Conservation (phyloP, 805 yeast species). For the Metschnikowia noctiluminum region DNA sequence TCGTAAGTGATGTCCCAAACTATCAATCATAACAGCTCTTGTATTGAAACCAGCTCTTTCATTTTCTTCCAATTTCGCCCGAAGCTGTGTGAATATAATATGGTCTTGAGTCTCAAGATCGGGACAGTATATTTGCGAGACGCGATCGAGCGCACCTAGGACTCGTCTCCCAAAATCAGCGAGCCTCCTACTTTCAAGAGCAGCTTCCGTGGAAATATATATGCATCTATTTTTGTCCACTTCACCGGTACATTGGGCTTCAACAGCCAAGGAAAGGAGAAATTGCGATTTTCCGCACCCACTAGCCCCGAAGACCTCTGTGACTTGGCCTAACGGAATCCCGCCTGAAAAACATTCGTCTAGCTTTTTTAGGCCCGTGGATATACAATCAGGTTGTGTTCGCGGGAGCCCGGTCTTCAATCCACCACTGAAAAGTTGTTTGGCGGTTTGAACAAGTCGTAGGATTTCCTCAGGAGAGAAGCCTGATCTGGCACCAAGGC, state of each 20-base stretch:
- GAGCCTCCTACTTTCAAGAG: conserved; percentile 63
- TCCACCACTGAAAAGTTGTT: neutral
- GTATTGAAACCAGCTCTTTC: conserved; percentile 29
- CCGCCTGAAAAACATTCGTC: conserved; percentile 15
- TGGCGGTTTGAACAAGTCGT: conserved; percentile 1
- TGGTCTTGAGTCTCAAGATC: conserved; percentile 76
- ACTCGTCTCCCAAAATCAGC: conserved; percentile 8
- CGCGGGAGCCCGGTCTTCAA: neutral
- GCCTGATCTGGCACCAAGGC: conserved; percentile 5
- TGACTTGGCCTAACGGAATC: conserved; percentile 21
- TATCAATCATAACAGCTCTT: conserved; percentile 68
- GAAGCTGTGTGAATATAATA: conserved; percentile 65
- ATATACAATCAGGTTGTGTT: neutral
- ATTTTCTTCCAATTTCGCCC: conserved; percentile 36
- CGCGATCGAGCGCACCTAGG: conserved; percentile 27
- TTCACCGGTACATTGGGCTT: neutral
- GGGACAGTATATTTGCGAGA: conserved; percentile 55
- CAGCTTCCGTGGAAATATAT: conserved; percentile 77
- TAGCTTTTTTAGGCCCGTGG: conserved; percentile 9
- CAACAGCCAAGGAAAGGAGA: conserved; percentile 55
- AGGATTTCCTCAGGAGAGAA: conserved; percentile 3
- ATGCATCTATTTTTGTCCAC: conserved; percentile 30
- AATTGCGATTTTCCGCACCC: conserved; percentile 87
- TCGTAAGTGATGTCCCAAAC: conserved; percentile 78
- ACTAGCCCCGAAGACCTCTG: conserved; percentile 82